These are phyloP conservation scores for Pleurotus tuoliensis DNA, from an alignment of 768 basidiomycete species.

Conservation along the genomic window DNA sequence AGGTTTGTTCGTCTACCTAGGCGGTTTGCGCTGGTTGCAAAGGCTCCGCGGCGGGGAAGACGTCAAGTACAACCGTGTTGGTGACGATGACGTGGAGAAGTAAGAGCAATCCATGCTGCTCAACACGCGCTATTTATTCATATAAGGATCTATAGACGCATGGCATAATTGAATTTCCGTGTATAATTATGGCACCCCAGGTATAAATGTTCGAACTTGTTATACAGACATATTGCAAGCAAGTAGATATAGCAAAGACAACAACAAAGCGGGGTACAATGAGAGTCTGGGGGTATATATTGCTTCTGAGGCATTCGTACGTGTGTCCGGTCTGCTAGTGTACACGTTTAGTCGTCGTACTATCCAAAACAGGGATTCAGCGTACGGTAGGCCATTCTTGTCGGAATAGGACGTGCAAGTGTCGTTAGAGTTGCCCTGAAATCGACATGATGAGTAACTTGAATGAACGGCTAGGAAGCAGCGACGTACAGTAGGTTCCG, in stretches of 20 bases:
- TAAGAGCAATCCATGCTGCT: slow-evolving; percentile 22
- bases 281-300: slow-evolving; percentile 11
- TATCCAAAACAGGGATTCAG: slow-evolving; percentile 9
- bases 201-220: background rate
- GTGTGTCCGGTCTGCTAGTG: slow-evolving; percentile 35
- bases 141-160: slow-evolving; percentile 18
- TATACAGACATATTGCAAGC: background rate
- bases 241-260: background rate
- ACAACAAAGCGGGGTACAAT: slow-evolving; percentile 1
- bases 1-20: slow-evolving; percentile 46
- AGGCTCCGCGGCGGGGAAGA: slow-evolving; percentile 31
- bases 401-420: slow-evolving; percentile 75
- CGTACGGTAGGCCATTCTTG: slow-evolving; percentile 59
- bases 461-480: background rate
- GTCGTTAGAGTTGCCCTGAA: slow-evolving; percentile 38
- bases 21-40: slow-evolving; percentile 44
- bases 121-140: background rate
- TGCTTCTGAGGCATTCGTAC: slow-evolving; percentile 17
- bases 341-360: background rate
- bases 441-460: no score
- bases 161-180: slow-evolving; percentile 16
- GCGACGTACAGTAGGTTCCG: slow-evolving; percentile 51
- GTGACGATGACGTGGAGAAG: slow-evolving; percentile 48
- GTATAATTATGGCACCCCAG: background rate
- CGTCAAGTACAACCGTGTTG: slow-evolving; percentile 42